Percentiles rank a stretch among this genome's conserved stretches.
phyloP scores from a whole-genome alignment of 208 protist species.

The Naegleria gruberi region DNA sequence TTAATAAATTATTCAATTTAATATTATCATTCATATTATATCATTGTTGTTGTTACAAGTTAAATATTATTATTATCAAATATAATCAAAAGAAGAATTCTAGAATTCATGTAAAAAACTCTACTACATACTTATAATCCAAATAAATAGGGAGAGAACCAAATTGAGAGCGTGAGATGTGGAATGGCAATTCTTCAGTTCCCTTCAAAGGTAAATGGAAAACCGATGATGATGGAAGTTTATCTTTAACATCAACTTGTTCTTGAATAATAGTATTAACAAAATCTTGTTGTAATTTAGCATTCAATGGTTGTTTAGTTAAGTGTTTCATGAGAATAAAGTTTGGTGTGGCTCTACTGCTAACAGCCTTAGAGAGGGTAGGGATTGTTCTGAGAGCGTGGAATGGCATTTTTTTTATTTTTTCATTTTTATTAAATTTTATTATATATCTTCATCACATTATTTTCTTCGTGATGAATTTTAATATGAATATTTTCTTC shows the following conservation, averaged over 20 bases:
- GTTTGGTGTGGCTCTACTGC: not conserved
- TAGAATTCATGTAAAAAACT: not conserved
- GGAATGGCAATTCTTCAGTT: constrained; percentile 19
- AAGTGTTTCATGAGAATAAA: not conserved
- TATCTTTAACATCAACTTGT: not conserved
- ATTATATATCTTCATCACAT: too few relatives aligned
- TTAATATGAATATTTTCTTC: too few relatives aligned
- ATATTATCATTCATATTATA: too few relatives aligned
- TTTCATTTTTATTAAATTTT: too few relatives aligned
- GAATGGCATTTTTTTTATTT: not conserved
- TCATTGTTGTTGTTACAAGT: not conserved
- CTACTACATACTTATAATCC: constrained; percentile 9
- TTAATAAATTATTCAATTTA: too few relatives aligned
- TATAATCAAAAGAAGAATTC: not conserved
- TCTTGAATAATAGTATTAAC: not conserved
- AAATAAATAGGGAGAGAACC: constrained; percentile 7
- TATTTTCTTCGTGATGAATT: too few relatives aligned
- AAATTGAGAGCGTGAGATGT: not conserved
- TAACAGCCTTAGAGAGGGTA: not conserved
- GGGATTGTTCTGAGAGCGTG: not conserved
- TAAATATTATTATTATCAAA: not conserved
- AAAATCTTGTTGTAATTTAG: not conserved
- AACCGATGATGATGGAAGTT: not conserved
- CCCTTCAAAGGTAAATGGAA: not conserved
- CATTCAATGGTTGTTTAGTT: not conserved